Percentiles rank a stretch among this genome's conserved stretches.
Evolutionary conservation across 257 asterid genomes (phyloP).

Genomic region (Osmanthus fragrans): DNA sequence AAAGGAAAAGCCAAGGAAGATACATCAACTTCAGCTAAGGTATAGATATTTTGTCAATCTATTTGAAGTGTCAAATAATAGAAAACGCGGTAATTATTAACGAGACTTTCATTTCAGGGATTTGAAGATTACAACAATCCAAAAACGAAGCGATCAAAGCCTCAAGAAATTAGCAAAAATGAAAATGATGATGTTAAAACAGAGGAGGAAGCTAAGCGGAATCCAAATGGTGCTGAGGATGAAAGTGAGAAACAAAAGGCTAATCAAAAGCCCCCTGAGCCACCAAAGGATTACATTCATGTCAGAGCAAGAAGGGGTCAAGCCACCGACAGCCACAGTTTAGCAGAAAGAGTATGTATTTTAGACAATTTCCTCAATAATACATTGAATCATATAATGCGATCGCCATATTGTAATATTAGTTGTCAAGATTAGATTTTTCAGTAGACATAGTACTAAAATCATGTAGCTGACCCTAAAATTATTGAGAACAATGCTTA

Average conservation of each 20-base stretch:
- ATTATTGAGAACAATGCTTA: not conserved
- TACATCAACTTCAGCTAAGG: constrained; percentile 42
- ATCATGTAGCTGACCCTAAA: not conserved
- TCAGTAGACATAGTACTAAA: not conserved
- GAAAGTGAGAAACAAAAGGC: constrained; percentile 29
- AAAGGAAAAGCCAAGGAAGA: constrained; percentile 49
- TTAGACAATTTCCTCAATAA: not conserved
- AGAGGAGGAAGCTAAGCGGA: constrained; percentile 27
- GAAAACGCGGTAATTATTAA: not conserved
- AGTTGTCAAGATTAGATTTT: not conserved
- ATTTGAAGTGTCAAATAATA: not conserved
- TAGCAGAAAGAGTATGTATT: constrained; percentile 76
- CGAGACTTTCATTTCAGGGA: constrained; percentile 27
- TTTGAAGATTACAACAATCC: constrained; percentile 23
- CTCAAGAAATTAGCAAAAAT: constrained; percentile 16
- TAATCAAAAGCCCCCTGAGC: constrained; percentile 65
- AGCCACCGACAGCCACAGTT: constrained; percentile 97
- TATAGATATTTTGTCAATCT: constrained; percentile 4
- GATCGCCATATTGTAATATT: not conserved
- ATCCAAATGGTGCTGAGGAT: constrained; percentile 29
- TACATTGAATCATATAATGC: not conserved
- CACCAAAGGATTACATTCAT: constrained; percentile 89
- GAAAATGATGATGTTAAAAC: constrained; percentile 21
- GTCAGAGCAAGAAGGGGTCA: constrained; percentile 98
- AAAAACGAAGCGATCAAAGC: constrained; percentile 35